A percentile compares a stretch with the other conserved stretches of the same genome.
These are phyloP conservation scores for Phlebiopsis gigantea DNA, from an alignment of 768 basidiomycete species.

Conservation along the genomic window DNA sequence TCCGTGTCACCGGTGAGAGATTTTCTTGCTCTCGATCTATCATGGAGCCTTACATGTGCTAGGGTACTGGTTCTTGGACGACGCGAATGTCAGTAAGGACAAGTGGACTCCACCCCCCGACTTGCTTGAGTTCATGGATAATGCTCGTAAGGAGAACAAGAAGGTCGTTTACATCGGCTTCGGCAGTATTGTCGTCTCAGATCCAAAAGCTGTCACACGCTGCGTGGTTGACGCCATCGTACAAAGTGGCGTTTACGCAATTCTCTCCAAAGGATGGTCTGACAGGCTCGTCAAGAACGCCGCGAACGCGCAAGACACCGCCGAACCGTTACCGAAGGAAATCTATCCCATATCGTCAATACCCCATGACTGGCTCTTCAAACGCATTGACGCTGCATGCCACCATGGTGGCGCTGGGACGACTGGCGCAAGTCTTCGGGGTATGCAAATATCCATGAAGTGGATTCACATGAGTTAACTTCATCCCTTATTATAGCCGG, in stretches of 20 bases:
- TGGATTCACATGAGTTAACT: neutral
- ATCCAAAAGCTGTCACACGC: conserved; percentile 88
- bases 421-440: conserved; percentile 89
- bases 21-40: neutral
- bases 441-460: conserved; percentile 35
- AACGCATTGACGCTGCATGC: conserved; percentile 90
- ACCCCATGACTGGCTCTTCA: conserved; percentile 96
- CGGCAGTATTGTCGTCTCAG: conserved; percentile 94
- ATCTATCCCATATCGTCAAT: conserved; percentile 83
- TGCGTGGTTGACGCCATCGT: conserved; percentile 86
- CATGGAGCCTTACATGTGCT: neutral
- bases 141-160: conserved; percentile 67
- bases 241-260: conserved; percentile 83
- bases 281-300: conserved; percentile 71
- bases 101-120: conserved; percentile 87
- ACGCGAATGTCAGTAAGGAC: conserved; percentile 81
- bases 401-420: conserved; percentile 98
- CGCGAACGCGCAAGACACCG: conserved; percentile 51
- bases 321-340: conserved; percentile 68
- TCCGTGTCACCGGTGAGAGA: conserved; percentile 73
- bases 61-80: conserved; percentile 98
- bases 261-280: conserved; percentile 98
- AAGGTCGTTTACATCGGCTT: conserved; percentile 98
- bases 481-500: conserved; percentile 50
- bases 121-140: conserved; percentile 77